Percentiles rank a stretch among this genome's conserved stretches.
phyloP scores from a whole-genome alignment of 768 basidiomycete species.

The Boletellus emodensis region DNA sequence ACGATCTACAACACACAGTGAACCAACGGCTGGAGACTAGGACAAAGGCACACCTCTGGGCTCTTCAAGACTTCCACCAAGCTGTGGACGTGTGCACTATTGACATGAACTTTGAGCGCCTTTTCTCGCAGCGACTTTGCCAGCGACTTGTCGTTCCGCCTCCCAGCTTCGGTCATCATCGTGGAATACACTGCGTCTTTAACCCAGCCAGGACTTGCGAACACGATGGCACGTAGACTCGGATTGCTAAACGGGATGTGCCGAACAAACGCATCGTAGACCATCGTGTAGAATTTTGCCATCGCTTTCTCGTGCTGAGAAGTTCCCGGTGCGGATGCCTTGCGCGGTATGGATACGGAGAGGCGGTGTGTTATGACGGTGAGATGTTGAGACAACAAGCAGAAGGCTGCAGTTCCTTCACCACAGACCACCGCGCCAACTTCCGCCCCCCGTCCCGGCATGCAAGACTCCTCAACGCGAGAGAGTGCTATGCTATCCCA shows the following conservation, averaged over 20 bases:
- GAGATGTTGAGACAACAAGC: slow-evolving; percentile 94
- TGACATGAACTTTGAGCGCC: slow-evolving; percentile 86
- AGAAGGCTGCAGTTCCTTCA: slow-evolving; percentile 93
- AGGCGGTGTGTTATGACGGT: slow-evolving; percentile 90
- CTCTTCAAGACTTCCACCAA: slow-evolving; percentile 91
- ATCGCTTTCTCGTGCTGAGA: slow-evolving; percentile 93
- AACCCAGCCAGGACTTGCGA: slow-evolving; percentile 97
- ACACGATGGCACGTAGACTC: slow-evolving; percentile 82
- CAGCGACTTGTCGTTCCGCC: slow-evolving; percentile 79
- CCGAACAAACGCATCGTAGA: slow-evolving; percentile 84
- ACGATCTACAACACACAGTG: slow-evolving; percentile 47
- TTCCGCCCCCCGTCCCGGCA: slow-evolving; percentile 94
- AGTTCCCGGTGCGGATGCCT: slow-evolving; percentile 75
- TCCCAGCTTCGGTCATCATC: slow-evolving; percentile 76
- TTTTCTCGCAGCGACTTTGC: slow-evolving; percentile 74
- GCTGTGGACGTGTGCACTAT: slow-evolving; percentile 93
- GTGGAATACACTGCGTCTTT: slow-evolving; percentile 83
- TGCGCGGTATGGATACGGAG: slow-evolving; percentile 85
- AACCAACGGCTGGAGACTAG: not conserved
- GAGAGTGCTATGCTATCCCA: slow-evolving; percentile 91
- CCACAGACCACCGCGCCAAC: slow-evolving; percentile 95
- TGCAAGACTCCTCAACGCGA: slow-evolving; percentile 81
- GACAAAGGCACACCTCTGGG: slow-evolving; percentile 64
- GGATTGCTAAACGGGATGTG: slow-evolving; percentile 82
- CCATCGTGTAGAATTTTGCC: slow-evolving; percentile 71